Evolutionary conservation across 768 basidiomycete species (phyloP), one percentile per base, ranked within the genome.

Genomic region (Leucocoprinus sp.): DNA sequence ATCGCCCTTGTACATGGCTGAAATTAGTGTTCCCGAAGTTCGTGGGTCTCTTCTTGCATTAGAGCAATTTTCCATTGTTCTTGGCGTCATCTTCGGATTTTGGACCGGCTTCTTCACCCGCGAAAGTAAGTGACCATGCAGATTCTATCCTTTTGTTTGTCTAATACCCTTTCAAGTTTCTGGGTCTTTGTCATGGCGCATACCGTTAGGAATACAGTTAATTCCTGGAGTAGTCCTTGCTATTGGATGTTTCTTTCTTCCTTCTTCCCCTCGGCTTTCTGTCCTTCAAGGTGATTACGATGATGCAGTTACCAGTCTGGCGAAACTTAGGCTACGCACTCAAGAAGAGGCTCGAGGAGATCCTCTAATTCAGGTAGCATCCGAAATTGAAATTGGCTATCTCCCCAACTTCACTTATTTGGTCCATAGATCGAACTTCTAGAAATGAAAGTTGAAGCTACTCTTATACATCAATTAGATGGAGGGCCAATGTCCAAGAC

Each of bases 41-140:
- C 74, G 88, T 12, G 87, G 87, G 8, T 85, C 86, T 0, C 71
- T 91, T 15, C 71, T 89, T 63, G 80, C 85, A 1, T 67, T 91
- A 2, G 87, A 91, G 54, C 87, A 90, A 48, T 72, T 88, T 34
- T 76, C 82, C 15, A 91, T 91, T 40, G 86, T 90, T 11, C 63
- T 83, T 0, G 88, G 87, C 2, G 86, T 88, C 4, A 85, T 91
- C 0, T 63, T 85, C 11, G 87, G 87, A 2, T 91, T 90, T 54
- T 90, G 88, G 87, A 72, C 76, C 3, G 88, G 87, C 0, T 91
- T 84, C 55, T 55, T 75, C 35, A 90, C 86, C 0, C 76, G 87
- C 11, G 60, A 72, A 17, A 55, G 84, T 84, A 54, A 27, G 76
- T 63, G 2, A 26, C 24, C 24, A 18, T 29, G n/a, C 42, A 37